A percentile compares a stretch with the other conserved stretches of the same genome.
Evolutionary conservation across 306 rosid genomes (phyloP).

Genomic region (Malus asiatica): DNA sequence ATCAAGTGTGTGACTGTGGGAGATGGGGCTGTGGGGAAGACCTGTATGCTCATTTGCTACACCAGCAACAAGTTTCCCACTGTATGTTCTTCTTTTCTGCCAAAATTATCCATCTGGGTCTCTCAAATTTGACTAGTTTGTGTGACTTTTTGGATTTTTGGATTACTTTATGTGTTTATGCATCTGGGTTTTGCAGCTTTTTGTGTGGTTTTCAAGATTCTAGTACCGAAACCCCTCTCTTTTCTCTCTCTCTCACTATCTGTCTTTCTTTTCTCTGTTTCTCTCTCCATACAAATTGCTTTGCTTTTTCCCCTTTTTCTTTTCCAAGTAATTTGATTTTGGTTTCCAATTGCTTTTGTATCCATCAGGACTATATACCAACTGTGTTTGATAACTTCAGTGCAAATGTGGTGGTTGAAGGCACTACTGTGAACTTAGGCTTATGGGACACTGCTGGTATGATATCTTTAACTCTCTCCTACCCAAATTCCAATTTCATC

Average conservation of each 20-base stretch:
- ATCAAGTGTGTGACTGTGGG: slow-evolving; percentile 90
- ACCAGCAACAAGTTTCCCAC: slow-evolving; percentile 91
- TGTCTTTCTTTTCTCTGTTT: background rate
- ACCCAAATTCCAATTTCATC: background rate
- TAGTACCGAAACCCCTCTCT: background rate
- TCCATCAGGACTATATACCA: slow-evolving; percentile 75
- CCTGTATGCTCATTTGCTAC: slow-evolving; percentile 91
- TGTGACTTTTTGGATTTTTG: background rate
- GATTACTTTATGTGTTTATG: background rate
- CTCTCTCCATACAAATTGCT: background rate
- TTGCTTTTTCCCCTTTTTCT: background rate
- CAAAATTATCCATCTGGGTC: slow-evolving; percentile 26
- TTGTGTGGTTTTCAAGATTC: slow-evolving; percentile 14
- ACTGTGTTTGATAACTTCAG: slow-evolving; percentile 94
- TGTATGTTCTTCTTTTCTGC: slow-evolving; percentile 33
- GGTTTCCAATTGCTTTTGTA: background rate
- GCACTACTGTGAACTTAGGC: slow-evolving; percentile 81
- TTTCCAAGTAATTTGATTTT: background rate
- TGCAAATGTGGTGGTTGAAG: slow-evolving; percentile 87
- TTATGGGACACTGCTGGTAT: slow-evolving; percentile 96
- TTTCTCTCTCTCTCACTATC: background rate
- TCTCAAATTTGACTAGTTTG: slow-evolving; percentile 3
- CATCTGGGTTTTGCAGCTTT: slow-evolving; percentile 35
- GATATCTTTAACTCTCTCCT: background rate
- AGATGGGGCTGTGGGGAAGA: slow-evolving; percentile 91